Base-by-base conservation (phyloP, 2,329 filamentous ascomycete species). In the Neofusicoccum parvum region DNA sequence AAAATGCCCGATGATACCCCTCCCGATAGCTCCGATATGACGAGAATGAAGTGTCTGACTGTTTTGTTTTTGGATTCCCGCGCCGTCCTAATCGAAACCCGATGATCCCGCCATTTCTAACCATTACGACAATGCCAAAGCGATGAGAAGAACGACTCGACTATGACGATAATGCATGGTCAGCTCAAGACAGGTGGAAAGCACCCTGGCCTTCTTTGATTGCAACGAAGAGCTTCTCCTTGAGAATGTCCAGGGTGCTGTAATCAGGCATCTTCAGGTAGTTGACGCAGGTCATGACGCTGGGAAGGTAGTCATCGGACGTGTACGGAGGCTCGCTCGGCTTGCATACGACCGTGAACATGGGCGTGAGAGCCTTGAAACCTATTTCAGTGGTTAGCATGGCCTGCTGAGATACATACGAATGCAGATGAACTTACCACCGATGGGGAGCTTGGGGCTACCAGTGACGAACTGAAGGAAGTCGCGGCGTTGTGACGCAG, bases 231-330 rank as follows among this genome's bases (percentile, higher is more conserved):
- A 99, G 84, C 77, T 92, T 92, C 75, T 90, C 86, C 73, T 86
- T 89, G 79, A 99, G 88, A 60, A 90, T 85, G 1, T 92, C 87
- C 68, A 96, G 81, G 70, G 82, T 88, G 70, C 89, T 94, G 80
- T 99, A 99, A 79, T 99, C 92, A 20, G 95, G 95, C 74, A 99
- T 86, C 80, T 99, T 99, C 73, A 99, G 87, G 77, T 99, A 99
- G 79, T 99, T 99, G 79, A 97, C 95, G 77, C 96, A 99, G 11
- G 96, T 99, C 96, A 99, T 99, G 77, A 99, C 96, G 76, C 94
- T 98, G 12, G 96, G 95, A n/a, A 99, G 86, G 74, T 98, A 99
- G 80, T 99, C 95, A 74, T 99, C 95, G 4, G 94, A 94, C 3
- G 90, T 90, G 77, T 94, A 95, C 1, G 95, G 95, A 15, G 92